phyloP scores from a whole-genome alignment of 228 moss, liverwort and hornwort genomes.

The Sphagnum fallax region DNA sequence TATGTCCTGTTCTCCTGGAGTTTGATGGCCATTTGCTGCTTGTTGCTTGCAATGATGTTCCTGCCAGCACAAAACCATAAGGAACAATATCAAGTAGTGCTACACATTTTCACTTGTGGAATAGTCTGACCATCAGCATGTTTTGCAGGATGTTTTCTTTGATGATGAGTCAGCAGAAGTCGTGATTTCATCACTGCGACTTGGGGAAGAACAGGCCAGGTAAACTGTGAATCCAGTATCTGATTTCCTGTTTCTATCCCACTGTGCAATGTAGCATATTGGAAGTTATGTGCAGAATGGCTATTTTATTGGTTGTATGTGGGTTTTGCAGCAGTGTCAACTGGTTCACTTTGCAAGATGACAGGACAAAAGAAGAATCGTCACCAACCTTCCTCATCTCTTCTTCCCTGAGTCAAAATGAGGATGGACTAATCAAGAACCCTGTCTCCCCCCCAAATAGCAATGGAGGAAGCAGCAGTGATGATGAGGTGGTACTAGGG shows the following conservation, averaged over 20 bases:
- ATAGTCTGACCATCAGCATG: too few relatives aligned
- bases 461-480: conserved; percentile 53
- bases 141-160: conserved; percentile 40
- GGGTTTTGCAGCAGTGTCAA: conserved; percentile 18
- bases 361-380: conserved; percentile 24
- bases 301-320: neutral
- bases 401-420: conserved; percentile 29
- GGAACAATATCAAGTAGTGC: too few relatives aligned
- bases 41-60: neutral
- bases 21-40: neutral
- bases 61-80: neutral
- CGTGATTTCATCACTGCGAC: conserved; percentile 35
- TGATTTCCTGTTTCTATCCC: neutral
- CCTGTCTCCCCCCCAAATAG: conserved; percentile 41
- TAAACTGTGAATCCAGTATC: neutral
- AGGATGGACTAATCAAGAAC: conserved; percentile 31
- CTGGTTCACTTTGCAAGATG: conserved; percentile 51
- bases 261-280: neutral
- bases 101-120: too few relatives aligned
- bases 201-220: conserved; percentile 44
- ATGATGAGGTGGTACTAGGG: conserved; percentile 51
- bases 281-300: neutral
- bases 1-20: neutral
- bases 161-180: conserved; percentile 58
- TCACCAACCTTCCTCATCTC: conserved; percentile 42